A percentile compares a stretch with the other conserved stretches of the same genome.
Evolutionary conservation across 345 rosid genomes (phyloP).

Genomic region (Limnanthes douglasii): DNA sequence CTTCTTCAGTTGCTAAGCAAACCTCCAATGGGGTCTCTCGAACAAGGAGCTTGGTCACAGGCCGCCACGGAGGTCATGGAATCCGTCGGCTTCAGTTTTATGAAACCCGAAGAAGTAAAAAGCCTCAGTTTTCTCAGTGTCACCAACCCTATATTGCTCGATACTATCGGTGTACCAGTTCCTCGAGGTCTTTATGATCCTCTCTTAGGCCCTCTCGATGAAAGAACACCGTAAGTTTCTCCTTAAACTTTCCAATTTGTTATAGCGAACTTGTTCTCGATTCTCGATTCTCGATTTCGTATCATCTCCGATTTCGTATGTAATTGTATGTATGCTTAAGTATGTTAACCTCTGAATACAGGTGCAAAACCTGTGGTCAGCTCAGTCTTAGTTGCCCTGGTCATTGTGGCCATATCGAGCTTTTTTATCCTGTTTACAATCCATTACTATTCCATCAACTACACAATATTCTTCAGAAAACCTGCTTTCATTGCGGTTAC

Average conservation of each 20-base stretch:
- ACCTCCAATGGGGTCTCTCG: too few species aligned
- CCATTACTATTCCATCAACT: too few species aligned
- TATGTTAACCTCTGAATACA: too few species aligned
- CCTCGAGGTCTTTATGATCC: conserved; percentile 55
- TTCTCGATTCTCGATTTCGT: neutral
- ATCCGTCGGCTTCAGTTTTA: conserved; percentile 31
- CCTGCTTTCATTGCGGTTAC: too few species aligned
- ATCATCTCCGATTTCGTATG: too few species aligned
- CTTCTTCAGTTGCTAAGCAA: too few species aligned
- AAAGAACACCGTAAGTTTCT: conserved; percentile 22
- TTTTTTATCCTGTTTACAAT: too few species aligned
- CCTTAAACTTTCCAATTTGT: neutral
- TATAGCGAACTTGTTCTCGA: neutral
- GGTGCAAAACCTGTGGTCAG: too few species aligned
- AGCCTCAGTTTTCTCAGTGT: conserved; percentile 32
- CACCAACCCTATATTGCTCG: conserved; percentile 24
- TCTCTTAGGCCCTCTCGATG: conserved; percentile 26
- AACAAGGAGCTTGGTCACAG: conserved; percentile 18
- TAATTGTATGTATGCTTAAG: too few species aligned
- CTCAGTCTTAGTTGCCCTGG: too few species aligned
- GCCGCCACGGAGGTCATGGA: conserved; percentile 31
- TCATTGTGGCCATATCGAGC: too few species aligned
- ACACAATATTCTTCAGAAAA: too few species aligned
- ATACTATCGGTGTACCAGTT: conserved; percentile 22
- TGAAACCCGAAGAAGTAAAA: conserved; percentile 38